phyloP scores from a whole-genome alignment of 768 basidiomycete species.

The Paxillus rubicundulus region DNA sequence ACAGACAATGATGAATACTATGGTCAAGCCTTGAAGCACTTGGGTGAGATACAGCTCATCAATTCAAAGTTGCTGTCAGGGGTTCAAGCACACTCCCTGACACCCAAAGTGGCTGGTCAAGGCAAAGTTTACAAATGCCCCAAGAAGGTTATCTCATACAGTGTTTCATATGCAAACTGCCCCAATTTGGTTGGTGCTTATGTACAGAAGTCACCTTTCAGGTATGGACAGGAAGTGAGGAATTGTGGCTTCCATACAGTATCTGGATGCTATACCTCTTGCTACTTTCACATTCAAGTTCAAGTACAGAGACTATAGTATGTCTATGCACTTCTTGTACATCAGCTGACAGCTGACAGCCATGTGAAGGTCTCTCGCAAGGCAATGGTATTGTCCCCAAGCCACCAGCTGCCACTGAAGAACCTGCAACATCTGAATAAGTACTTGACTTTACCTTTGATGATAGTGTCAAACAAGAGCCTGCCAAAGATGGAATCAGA shows the following conservation, averaged over 20 bases:
- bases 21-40: slow-evolving; percentile 8
- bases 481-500: slow-evolving; percentile 6
- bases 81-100: accelerated
- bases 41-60: slow-evolving; percentile 22
- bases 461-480: slow-evolving; percentile 10
- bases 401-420: slow-evolving; percentile 4
- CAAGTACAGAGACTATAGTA: slow-evolving; percentile 30
- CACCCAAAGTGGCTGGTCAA: background rate
- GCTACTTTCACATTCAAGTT: slow-evolving; percentile 31
- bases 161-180: slow-evolving; percentile 22
- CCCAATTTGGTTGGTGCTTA: background rate
- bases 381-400: slow-evolving; percentile 27
- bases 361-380: slow-evolving; percentile 23
- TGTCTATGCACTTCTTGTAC: slow-evolving; percentile 1
- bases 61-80: background rate
- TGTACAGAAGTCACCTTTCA: slow-evolving; percentile 6
- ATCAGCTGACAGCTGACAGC: background rate
- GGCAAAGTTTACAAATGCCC: slow-evolving; percentile 29
- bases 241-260: background rate
- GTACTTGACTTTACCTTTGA: slow-evolving; percentile 23
- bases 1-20: slow-evolving; percentile 29
- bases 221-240: slow-evolving; percentile 23
- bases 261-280: slow-evolving; percentile 20
- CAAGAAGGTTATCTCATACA: slow-evolving; percentile 31
- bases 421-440: background rate